Percentiles rank a stretch among this genome's conserved stretches.
phyloP scores from a whole-genome alignment of 345 rosid species.

The Gossypium rotundifolium region DNA sequence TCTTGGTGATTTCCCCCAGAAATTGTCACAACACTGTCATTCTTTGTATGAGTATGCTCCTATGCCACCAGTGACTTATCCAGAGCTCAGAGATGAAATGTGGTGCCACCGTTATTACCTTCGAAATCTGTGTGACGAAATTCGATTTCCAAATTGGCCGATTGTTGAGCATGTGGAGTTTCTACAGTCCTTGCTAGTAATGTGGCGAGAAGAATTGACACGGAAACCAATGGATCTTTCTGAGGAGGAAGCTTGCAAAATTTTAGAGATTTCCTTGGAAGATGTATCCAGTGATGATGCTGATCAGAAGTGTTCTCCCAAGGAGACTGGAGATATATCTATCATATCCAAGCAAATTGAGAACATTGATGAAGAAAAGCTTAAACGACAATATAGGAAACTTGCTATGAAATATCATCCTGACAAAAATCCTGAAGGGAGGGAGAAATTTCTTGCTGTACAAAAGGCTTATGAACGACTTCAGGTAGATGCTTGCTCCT shows the following conservation, averaged over 20 bases:
- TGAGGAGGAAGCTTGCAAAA: conserved; percentile 96
- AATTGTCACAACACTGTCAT: conserved; percentile 95
- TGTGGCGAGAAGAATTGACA: conserved; percentile 99
- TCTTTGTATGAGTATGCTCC: conserved; percentile 94
- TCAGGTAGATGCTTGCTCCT: conserved; percentile 51
- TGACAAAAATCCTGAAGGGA: conserved; percentile 98
- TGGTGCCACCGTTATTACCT: conserved; percentile 99
- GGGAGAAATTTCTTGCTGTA: conserved; percentile 95
- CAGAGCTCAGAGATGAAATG: conserved; percentile 99
- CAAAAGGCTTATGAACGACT: conserved; percentile 98
- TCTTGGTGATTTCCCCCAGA: conserved; percentile 98
- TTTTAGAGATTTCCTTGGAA: conserved; percentile 80
- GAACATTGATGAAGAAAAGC: conserved; percentile 97
- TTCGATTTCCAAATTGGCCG: conserved; percentile 92
- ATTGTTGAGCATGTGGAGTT: conserved; percentile 98
- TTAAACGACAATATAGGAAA: conserved; percentile 98
- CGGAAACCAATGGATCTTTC: conserved; percentile 98
- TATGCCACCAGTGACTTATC: conserved; percentile 98
- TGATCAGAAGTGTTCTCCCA: conserved; percentile 29
- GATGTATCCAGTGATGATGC: conserved; percentile 59
- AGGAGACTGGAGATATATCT: conserved; percentile 44
- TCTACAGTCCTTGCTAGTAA: conserved; percentile 84
- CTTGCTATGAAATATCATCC: conserved; percentile 99
- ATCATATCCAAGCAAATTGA: conserved; percentile 82
- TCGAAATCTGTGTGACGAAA: conserved; percentile 87